These are phyloP conservation scores for Solanum etuberosum DNA, from an alignment of 257 asterid species.

Conservation along the genomic window DNA sequence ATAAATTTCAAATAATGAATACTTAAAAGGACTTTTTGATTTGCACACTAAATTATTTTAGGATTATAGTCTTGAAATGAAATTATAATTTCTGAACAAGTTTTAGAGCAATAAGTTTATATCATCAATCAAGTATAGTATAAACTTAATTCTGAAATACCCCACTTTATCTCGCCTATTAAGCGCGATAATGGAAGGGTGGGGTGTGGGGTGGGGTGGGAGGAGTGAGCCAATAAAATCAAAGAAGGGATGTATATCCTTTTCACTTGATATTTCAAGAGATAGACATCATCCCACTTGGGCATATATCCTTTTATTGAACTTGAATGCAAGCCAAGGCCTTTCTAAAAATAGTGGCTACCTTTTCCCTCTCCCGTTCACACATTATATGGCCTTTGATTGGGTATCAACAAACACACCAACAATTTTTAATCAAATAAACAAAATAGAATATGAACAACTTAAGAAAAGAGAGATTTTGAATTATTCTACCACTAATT, in stretches of 20 bases:
- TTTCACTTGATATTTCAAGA: neutral
- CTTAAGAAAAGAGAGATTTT: neutral
- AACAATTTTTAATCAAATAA: neutral
- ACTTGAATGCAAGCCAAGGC: neutral
- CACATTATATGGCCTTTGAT: neutral
- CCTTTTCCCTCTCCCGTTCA: neutral
- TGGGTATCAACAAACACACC: neutral
- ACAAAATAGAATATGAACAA: neutral
- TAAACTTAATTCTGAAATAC: no score
- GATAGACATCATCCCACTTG: neutral
- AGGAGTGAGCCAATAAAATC: neutral
- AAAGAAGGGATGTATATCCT: neutral
- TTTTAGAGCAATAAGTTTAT: neutral
- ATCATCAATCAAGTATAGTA: neutral
- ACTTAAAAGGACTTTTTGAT: no score
- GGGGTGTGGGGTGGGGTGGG: neutral
- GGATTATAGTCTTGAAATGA: no score
- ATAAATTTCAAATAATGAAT: no score
- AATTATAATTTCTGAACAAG: no score
- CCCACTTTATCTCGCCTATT: accelerated
- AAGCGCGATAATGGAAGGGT: no score
- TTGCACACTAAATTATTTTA: no score
- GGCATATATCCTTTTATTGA: neutral
- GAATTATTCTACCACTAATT: neutral
- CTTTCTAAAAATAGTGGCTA: neutral